Base-by-base conservation (phyloP, 306 rosid species). In the Nissolia schottii region DNA sequence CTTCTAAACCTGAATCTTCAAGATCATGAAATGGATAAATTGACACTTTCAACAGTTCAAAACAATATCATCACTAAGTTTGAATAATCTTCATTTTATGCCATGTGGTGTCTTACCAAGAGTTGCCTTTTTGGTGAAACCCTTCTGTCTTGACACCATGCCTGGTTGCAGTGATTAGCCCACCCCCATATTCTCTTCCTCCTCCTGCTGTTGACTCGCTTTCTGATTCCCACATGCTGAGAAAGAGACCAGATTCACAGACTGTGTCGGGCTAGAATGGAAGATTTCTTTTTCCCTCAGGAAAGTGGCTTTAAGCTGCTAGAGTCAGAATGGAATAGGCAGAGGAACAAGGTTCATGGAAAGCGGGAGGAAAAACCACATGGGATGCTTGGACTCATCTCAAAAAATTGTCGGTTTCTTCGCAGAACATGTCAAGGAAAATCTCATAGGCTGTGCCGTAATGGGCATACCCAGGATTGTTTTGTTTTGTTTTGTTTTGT, bases 221-320 rank as follows among this genome's bases (percentile, higher is more conserved):
- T 80, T 94, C 97, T n/a, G 98, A 91, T 74, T 94, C 97, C 98
- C 98, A 94, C 98, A 94, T 94, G 77, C 50, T 87, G 77, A 64
- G 72, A 35, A n/a, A n/a, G n/a, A n/a, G n/a, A 46, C 40, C 45
- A 73, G 77, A 75, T 55, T 48, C 57, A 46, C 67, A 68, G 64
- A 20, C 61, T 54, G 72, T 20, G 1, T 53, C 50, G 4, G 10
- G 55, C 35, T 77, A 46, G 79, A 35, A 32, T 43, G 50, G 19
- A 14, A n/a, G n/a, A n/a, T n/a, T n/a, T n/a, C n/a, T 18, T 34
- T 16, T 49, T 48, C 56, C 54, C 71, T 31, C 8, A 24, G 74
- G 53, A 69, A 81, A 87, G 76, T 57, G 68, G 62, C 40, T 71
- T 62, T 18, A 61, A 73, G 50, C 31, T 74, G 50, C 31, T 74